Base-by-base conservation (phyloP, 208 protist genomes). In the Strigomonas galati region DNA sequence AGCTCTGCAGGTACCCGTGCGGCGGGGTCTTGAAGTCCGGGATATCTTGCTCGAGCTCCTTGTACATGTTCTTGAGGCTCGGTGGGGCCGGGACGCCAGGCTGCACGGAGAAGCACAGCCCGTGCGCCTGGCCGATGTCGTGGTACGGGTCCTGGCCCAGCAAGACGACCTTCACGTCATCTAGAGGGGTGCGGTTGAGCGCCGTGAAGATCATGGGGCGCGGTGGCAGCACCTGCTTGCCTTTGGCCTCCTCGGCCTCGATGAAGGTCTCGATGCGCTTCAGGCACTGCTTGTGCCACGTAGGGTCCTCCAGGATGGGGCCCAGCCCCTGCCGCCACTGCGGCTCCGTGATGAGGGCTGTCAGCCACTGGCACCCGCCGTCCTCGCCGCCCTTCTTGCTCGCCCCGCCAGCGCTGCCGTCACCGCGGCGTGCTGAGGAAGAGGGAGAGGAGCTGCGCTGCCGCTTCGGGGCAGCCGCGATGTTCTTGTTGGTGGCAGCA, bases 81-180 rank as follows among this genome's bases (percentile, higher is more conserved):
- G 87, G 92, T 44, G 97, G 95, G 14, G 74, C 49, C 12, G 65
- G 32, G 0, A 99, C 82, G 17, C 97, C 98, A 10, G 85, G 87
- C 15, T 78, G 71, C 0, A 99, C 98, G 4, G 91, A 98, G 74
- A 99, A 99, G 61, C 88, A 90, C 15, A 99, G 76, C 1, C 98
- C 98, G 75, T 99, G 96, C 0, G 98, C 98, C 71, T 99, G 97
- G 32, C 92, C 87, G 54, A 85, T 65, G 35, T 89, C 74, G 65
- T 97, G 92, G 73, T 99, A 99, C 9, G 97, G 97, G 75, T 99
- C 98, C 73, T 99, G 98, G 15, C 98, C 98, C 3, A 99, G 65
- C 44, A 99, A 84, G 3, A 99, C 93, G 32, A 98, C 97, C 67
- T 98, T 97, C 0, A 99, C 67, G 12, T 74, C 52, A 0, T 81